phyloP scores from a whole-genome alignment of 345 rosid genomes.

The Eucalyptus melliodora region DNA sequence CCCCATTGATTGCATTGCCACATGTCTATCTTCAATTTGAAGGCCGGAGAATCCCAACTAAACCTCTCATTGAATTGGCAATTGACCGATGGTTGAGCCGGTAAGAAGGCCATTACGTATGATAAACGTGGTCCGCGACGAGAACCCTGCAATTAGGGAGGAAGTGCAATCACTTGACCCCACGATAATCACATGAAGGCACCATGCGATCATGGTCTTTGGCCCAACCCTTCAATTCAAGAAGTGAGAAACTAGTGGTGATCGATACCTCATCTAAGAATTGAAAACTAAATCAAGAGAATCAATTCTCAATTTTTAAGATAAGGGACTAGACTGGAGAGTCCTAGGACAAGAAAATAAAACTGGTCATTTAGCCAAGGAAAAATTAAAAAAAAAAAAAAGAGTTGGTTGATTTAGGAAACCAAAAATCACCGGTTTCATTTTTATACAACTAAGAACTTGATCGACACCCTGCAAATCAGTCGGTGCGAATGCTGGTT shows the following conservation, averaged over 20 bases:
- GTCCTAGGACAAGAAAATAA: rapidly evolving
- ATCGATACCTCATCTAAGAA: no score
- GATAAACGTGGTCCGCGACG: not conserved
- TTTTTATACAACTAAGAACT: rapidly evolving
- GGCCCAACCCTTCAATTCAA: not conserved
- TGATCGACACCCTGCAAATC: rapidly evolving
- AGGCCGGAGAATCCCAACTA: not conserved
- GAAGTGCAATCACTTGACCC: not conserved
- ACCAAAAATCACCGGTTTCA: no score
- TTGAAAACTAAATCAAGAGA: no score
- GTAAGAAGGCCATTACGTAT: not conserved
- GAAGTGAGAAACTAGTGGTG: not conserved
- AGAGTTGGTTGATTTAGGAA: no score
- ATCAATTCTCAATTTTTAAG: no score
- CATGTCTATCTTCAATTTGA: not conserved
- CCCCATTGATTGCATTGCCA: not conserved
- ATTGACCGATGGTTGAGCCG: not conserved
- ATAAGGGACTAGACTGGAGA: rapidly evolving
- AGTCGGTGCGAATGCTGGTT: rapidly evolving
- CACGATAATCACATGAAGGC: not conserved
- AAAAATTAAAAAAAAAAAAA: no score
- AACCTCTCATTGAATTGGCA: not conserved
- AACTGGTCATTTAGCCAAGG: no score
- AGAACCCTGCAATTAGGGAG: not conserved
- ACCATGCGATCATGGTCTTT: not conserved